phyloP scores from a whole-genome alignment of 305 asterid genomes.

The Rubia peregrina region DNA sequence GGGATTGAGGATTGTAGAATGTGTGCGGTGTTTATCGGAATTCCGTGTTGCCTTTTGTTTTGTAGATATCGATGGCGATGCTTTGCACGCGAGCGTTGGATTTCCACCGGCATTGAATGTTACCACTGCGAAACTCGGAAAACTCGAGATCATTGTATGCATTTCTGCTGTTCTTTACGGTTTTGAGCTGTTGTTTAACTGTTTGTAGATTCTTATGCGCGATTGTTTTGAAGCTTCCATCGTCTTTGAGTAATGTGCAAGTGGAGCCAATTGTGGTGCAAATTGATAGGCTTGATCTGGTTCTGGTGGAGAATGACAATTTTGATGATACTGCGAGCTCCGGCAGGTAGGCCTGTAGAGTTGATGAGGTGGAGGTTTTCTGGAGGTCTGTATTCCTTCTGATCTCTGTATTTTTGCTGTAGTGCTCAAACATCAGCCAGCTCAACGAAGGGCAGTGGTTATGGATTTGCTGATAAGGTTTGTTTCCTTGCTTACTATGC shows the following conservation, averaged over 20 bases:
- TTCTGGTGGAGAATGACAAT: constrained; percentile 88
- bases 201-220: neutral
- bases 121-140: constrained; percentile 81
- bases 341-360: constrained; percentile 44
- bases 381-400: constrained; percentile 17
- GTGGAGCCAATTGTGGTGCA: constrained; percentile 86
- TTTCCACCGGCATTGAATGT: constrained; percentile 92
- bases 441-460: constrained; percentile 64
- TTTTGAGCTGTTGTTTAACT: constrained; percentile 7
- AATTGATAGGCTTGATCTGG: constrained; percentile 84
- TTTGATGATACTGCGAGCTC: constrained; percentile 46
- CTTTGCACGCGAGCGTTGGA: constrained; percentile 96
- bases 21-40: constrained; percentile 14
- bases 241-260: constrained; percentile 80
- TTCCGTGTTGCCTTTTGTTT: constrained; percentile 5
- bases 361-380: constrained; percentile 22
- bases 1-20: constrained; percentile 6
- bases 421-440: constrained; percentile 53
- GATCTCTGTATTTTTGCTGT: constrained; percentile 16
- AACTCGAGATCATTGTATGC: constrained; percentile 88
- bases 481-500: constrained; percentile 20
- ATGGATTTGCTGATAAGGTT: constrained; percentile 98
- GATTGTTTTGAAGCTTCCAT: constrained; percentile 62
- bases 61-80: constrained; percentile 87
- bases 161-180: constrained; percentile 8